Conservation (phyloP, 768 basidiomycete species). For the Collybiopsis confluens region DNA sequence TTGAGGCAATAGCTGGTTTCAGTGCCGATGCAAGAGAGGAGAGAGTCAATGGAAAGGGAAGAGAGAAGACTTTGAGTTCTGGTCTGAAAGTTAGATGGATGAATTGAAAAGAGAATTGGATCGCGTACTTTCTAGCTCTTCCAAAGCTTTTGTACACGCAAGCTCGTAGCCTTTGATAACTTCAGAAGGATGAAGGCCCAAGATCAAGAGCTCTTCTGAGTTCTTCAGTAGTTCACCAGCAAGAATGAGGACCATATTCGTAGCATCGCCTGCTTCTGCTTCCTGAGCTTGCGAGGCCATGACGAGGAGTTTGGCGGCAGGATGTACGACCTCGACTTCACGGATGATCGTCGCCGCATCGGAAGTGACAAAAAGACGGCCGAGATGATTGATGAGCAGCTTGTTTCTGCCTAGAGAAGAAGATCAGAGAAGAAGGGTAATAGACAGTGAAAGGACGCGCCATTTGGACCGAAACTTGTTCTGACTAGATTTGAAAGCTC, state of each 20-base stretch:
- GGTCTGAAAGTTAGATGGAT: slow-evolving; percentile 10
- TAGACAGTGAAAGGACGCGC: slow-evolving; percentile 39
- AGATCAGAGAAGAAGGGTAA: background rate
- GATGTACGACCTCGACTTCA: slow-evolving; percentile 98
- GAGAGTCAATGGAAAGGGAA: slow-evolving; percentile 71
- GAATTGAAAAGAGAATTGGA: background rate
- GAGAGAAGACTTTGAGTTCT: slow-evolving; percentile 69
- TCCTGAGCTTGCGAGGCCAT: slow-evolving; percentile 99
- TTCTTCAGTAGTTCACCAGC: slow-evolving; percentile 94
- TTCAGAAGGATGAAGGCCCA: slow-evolving; percentile 97
- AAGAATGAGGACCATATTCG: slow-evolving; percentile 92
- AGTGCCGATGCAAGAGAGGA: slow-evolving; percentile 69
- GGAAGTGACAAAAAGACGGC: slow-evolving; percentile 92
- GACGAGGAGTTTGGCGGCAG: slow-evolving; percentile 97
- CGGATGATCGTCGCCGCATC: slow-evolving; percentile 98
- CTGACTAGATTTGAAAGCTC: slow-evolving; percentile 93
- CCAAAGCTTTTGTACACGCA: slow-evolving; percentile 75
- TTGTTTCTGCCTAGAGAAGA: slow-evolving; percentile 79
- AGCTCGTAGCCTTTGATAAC: slow-evolving; percentile 94
- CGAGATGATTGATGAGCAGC: slow-evolving; percentile 95
- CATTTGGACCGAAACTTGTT: slow-evolving; percentile 95
- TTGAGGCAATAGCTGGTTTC: slow-evolving; percentile 90
- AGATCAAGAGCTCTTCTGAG: slow-evolving; percentile 85
- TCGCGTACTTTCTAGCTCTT: slow-evolving; percentile 85
- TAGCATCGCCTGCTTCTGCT: slow-evolving; percentile 95